Percentiles rank a stretch among this genome's conserved stretches.
Conservation (phyloP, 1,284 basidiomycete genomes). For the Austroboletus novae-zelandiae region DNA sequence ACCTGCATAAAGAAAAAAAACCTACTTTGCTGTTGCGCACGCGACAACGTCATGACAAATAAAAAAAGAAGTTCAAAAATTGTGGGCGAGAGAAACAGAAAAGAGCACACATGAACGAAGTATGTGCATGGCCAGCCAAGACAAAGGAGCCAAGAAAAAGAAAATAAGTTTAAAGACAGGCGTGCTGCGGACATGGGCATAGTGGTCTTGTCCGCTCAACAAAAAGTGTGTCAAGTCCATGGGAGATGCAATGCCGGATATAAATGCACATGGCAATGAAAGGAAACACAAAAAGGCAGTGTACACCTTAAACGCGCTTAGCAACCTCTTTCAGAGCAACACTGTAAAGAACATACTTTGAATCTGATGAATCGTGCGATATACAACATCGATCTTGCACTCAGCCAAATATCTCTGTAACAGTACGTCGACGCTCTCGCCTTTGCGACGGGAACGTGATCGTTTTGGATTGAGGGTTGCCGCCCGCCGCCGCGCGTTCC, state of each 20-base stretch:
- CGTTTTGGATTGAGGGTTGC: conserved; percentile 33
- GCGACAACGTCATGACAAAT: conserved; percentile 17
- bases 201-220: conserved; percentile 14
- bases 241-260: conserved; percentile 27
- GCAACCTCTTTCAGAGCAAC: conserved; percentile 1
- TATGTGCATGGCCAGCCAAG: conserved; percentile 36
- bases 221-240: conserved; percentile 15
- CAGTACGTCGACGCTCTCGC: conserved; percentile 46
- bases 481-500: conserved; percentile 33
- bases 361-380: conserved; percentile 9
- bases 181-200: conserved; percentile 13
- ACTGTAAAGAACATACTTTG: conserved; percentile 13
- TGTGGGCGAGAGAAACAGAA: conserved; percentile 6
- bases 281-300: conserved; percentile 15
- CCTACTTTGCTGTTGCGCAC: conserved; percentile 11
- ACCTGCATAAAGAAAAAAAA: conserved; percentile 29
- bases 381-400: conserved; percentile 6
- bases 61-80: conserved; percentile 7
- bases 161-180: conserved; percentile 34
- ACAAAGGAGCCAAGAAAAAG: conserved; percentile 14
- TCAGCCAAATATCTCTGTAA: conserved; percentile 47
- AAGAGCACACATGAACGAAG: conserved; percentile 13
- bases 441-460: conserved; percentile 36
- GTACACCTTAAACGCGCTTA: conserved; percentile 27
- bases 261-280: conserved; percentile 22